Evolutionary conservation across 2,329 filamentous ascomycete genomes (phyloP), one percentile per base, ranked within the genome.

Genomic region (Blumeria hordei): DNA sequence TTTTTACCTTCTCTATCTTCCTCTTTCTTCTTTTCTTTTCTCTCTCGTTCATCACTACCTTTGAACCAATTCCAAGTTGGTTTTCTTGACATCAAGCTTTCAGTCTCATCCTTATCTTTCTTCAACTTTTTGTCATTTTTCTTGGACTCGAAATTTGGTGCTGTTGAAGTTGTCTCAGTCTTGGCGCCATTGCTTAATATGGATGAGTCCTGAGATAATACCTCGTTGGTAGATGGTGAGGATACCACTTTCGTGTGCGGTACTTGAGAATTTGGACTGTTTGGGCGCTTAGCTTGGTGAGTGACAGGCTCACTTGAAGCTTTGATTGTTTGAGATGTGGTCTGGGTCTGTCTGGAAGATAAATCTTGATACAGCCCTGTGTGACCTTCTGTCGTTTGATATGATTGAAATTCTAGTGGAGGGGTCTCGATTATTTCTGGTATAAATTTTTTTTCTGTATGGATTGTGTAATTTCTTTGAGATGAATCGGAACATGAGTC

Each of bases 61-160:
- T 80, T 81, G 65, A 93, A 78, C 83, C 84, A 88, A 60, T 85
- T 85, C 85, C 86, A 84, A 57, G 82, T 84, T 10, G 87, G 88
- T 65, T 92, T 94, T 57, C 81, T 77, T 28, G 73, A 70, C 6
- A 72, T 68, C 2, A 71, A 72, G 53, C 74, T 74, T 49, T 85
- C 80, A 1, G 81, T 73, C 6, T 64, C 65, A 9, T 82, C 76
- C 59, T 76, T 79, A 4, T 88, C 83, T 64, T 84, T 87, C 65
- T 83, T 88, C 53, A 78, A 75, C 61, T 81, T 86, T 65, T 79
- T 81, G n/a, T 88, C 84, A 0, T 71, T 63, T 62, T 83, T 86
- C 66, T 79, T 83, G 55, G 92, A 85, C 56, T 88, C 84, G 2
- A 84, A 71, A 0, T 82, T 90, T 0, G 88, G 85, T 54, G 92